Evolutionary conservation across 1,139 yeast species (phyloP).

Genomic region (Keqinozyma sinolaborantium): DNA sequence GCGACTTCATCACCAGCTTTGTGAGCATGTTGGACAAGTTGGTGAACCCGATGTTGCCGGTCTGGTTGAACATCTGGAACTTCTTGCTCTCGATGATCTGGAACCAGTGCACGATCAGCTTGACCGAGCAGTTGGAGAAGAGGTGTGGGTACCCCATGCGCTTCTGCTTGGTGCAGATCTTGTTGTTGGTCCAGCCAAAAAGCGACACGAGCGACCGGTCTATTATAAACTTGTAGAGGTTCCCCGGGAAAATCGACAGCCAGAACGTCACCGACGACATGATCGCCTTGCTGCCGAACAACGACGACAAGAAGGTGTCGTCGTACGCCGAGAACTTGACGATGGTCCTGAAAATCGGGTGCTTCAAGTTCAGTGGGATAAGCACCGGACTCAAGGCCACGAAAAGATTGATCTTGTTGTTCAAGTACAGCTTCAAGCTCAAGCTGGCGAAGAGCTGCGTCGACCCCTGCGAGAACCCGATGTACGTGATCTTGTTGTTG

Average conservation of each 20-base stretch:
- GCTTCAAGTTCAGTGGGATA: slow-evolving; percentile 38
- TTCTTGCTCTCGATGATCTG: slow-evolving; percentile 40
- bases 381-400: slow-evolving; percentile 47
- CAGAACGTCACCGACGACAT: slow-evolving; percentile 45
- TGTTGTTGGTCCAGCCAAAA: slow-evolving; percentile 41
- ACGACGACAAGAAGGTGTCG: slow-evolving; percentile 27
- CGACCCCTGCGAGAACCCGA: slow-evolving; percentile 48
- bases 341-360: slow-evolving; percentile 32
- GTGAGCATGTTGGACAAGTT: slow-evolving; percentile 20
- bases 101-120: slow-evolving; percentile 46
- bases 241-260: slow-evolving; percentile 32
- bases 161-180: slow-evolving; percentile 32
- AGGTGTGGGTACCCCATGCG: slow-evolving; percentile 43
- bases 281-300: slow-evolving; percentile 42
- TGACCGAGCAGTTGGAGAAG: slow-evolving; percentile 46
- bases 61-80: slow-evolving; percentile 49
- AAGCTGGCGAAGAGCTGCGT: slow-evolving; percentile 43
- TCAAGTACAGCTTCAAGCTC: slow-evolving; percentile 34
- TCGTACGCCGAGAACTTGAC: slow-evolving; percentile 34
- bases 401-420: slow-evolving; percentile 28
- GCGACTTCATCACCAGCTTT: slow-evolving; percentile 19
- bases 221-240: slow-evolving; percentile 31
- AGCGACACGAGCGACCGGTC: slow-evolving; percentile 32
- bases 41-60: slow-evolving; percentile 22
- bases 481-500: slow-evolving; percentile 22